A percentile compares a stretch with the other conserved stretches of the same genome.
Conservation (phyloP, 179 eudicot genomes). For the Camellia oleifera region DNA sequence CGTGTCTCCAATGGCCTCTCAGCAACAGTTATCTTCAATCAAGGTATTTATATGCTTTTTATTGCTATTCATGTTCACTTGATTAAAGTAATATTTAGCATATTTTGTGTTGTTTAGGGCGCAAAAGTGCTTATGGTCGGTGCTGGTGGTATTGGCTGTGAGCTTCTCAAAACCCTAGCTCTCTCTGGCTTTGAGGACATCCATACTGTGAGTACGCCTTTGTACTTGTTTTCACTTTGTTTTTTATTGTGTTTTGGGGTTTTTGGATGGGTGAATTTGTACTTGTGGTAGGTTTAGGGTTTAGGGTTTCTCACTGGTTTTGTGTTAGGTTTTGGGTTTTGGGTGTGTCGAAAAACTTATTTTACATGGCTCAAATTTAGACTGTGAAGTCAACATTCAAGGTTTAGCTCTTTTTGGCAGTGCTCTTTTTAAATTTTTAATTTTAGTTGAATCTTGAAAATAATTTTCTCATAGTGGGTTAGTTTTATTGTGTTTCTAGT, state of each 20-base stretch:
- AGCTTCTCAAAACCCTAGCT: slow-evolving; percentile 92
- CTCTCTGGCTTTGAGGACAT: slow-evolving; percentile 91
- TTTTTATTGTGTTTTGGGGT: not conserved
- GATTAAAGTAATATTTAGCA: not conserved
- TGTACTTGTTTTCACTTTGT: not conserved
- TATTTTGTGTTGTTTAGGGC: slow-evolving; percentile 40
- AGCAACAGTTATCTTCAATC: slow-evolving; percentile 52
- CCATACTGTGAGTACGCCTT: slow-evolving; percentile 60
- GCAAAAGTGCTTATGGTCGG: slow-evolving; percentile 93
- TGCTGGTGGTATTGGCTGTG: slow-evolving; percentile 99
- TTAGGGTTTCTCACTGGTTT: slow-evolving; percentile 11
- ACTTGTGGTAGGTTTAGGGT: not conserved
- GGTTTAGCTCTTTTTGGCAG: too few relatives aligned
- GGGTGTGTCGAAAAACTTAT: not conserved
- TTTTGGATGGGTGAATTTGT: not conserved
- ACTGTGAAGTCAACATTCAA: too few relatives aligned
- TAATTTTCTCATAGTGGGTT: too few relatives aligned
- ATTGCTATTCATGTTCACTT: not conserved
- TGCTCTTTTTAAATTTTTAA: too few relatives aligned
- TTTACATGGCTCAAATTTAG: not conserved
- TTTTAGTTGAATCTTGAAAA: too few relatives aligned
- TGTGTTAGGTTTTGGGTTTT: not conserved
- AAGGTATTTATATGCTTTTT: slow-evolving; percentile 36
- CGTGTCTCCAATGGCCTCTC: slow-evolving; percentile 47
- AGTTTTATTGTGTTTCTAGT: not conserved